Percentiles rank a stretch among this genome's conserved stretches.
These are phyloP conservation scores for Citrus hindsii DNA, from an alignment of 345 rosid species.

Conservation along the genomic window DNA sequence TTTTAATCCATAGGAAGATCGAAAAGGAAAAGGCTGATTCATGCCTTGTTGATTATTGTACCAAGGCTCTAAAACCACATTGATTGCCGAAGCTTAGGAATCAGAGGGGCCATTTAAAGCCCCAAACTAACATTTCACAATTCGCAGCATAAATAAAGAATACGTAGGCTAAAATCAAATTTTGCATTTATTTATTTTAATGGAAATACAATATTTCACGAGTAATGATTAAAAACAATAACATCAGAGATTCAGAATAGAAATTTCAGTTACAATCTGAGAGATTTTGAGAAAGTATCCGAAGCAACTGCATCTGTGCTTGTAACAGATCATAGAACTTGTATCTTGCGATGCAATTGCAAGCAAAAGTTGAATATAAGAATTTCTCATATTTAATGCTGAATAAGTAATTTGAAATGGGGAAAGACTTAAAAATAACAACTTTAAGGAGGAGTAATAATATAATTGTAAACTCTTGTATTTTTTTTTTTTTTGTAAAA, in stretches of 20 bases:
- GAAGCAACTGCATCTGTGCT: not conserved
- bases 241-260: not conserved
- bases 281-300: not conserved
- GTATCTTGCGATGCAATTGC: not conserved
- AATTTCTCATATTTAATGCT: not conserved
- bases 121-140: not conserved
- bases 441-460: too few relatives aligned
- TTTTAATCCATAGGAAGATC: not conserved
- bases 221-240: too few relatives aligned
- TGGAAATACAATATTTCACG: not conserved
- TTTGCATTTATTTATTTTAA: too few relatives aligned
- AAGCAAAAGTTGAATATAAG: not conserved
- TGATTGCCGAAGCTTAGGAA: not conserved
- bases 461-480: too few relatives aligned
- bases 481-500: rapidly evolving
- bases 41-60: not conserved
- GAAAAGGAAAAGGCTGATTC: not conserved
- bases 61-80: not conserved
- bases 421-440: too few relatives aligned
- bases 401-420: not conserved
- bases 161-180: too few relatives aligned
- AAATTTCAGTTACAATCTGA: not conserved
- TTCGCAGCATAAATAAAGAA: too few relatives aligned
- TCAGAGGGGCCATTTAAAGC: not conserved
- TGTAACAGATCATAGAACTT: not conserved